These are phyloP conservation scores for Alternaria gaisen DNA, from an alignment of 2,329 filamentous ascomycete genomes.

Conservation along the genomic window DNA sequence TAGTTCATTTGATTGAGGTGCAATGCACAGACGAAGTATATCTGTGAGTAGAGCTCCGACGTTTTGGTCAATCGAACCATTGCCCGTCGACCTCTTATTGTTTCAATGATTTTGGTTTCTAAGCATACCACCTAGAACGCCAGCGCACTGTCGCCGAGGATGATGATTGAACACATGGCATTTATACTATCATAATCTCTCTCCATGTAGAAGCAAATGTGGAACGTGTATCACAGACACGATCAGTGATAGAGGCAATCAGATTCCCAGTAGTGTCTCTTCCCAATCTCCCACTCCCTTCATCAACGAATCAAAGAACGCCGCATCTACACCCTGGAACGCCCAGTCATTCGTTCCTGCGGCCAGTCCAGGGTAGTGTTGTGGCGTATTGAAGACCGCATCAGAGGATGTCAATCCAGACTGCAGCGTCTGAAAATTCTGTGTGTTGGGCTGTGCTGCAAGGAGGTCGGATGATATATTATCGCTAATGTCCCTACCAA, in stretches of 20 bases:
- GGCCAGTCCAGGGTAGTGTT: conserved; percentile 14
- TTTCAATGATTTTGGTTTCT: neutral
- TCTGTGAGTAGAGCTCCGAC: neutral
- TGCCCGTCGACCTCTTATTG: neutral
- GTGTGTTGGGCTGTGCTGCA: neutral
- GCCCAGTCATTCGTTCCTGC: conserved; percentile 28
- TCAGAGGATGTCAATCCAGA: neutral
- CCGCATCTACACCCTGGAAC: conserved; percentile 30
- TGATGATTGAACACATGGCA: too few species aligned
- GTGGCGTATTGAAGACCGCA: neutral
- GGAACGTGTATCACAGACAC: neutral
- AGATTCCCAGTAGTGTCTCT: neutral
- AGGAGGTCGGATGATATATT: neutral
- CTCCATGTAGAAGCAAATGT: too few species aligned
- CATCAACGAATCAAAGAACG: conserved; percentile 33
- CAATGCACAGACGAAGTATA: neutral
- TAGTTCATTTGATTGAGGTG: neutral
- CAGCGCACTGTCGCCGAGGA: neutral
- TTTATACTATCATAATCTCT: too few species aligned
- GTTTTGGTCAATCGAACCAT: neutral
- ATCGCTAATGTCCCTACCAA: neutral
- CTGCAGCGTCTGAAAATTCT: neutral
- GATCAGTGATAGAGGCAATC: neutral
- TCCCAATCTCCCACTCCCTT: conserved; percentile 14
- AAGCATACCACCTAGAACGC: neutral